These are phyloP conservation scores for Croton laevigatus DNA, from an alignment of 441 rosid species.

Conservation along the genomic window DNA sequence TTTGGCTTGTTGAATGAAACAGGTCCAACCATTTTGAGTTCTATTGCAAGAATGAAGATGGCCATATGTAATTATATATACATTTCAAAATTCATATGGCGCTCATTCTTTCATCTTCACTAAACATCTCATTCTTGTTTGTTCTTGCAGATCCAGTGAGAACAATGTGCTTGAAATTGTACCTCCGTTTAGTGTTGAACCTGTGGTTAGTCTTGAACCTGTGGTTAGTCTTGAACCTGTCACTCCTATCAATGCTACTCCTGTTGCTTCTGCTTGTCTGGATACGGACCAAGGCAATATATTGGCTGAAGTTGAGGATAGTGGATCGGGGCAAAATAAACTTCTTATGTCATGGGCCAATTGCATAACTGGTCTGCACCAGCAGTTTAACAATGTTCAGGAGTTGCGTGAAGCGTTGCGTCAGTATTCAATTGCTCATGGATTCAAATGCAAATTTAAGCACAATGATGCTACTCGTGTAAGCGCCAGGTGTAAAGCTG, in stretches of 20 bases:
- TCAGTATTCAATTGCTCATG: constrained; percentile 44
- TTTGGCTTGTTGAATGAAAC: constrained; percentile 3
- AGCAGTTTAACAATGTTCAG: constrained; percentile 45
- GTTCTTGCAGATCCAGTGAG: constrained; percentile 32
- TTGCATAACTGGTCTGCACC: constrained; percentile 48
- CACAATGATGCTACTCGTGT: constrained; percentile 45
- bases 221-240: constrained; percentile 11
- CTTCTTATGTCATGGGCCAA: constrained; percentile 35
- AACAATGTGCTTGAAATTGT: constrained; percentile 24
- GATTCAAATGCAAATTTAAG: constrained; percentile 42
- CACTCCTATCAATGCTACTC: constrained; percentile 23
- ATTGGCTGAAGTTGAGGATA: constrained; percentile 2
- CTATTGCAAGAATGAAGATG: constrained; percentile 9
- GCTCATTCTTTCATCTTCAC: neutral
- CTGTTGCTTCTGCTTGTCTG: constrained; percentile 16
- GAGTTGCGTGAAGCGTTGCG: constrained; percentile 52
- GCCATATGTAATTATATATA: constrained; percentile 8
- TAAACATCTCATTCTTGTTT: constrained; percentile 2
- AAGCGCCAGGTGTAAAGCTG: constrained; percentile 42
- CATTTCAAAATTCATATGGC: neutral
- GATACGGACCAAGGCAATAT: constrained; percentile 16
- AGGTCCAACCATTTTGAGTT: constrained; percentile 15
- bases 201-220: too few relatives aligned
- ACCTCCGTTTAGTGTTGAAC: constrained; percentile 20
- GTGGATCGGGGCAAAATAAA: constrained; percentile 18